Evolutionary conservation across 108 stramenopile species (phyloP), one percentile per base, ranked within the genome.

Genomic region (Cyclotella atomus): DNA sequence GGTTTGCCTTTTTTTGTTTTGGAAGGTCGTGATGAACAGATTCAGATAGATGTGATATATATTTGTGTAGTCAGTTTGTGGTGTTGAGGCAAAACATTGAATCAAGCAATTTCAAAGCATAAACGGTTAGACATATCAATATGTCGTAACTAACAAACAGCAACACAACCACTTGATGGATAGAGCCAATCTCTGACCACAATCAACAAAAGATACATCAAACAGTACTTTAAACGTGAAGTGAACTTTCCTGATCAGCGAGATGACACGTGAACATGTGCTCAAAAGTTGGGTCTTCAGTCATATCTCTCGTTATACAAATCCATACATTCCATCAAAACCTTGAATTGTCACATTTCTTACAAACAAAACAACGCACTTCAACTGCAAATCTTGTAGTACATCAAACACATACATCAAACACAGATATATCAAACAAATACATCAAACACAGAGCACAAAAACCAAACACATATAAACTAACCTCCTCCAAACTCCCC

Each of bases 401-500:
- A n/a, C n/a, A n/a, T n/a, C n/a, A n/a, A n/a, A n/a, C n/a, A n/a
- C n/a, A n/a, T n/a, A n/a, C n/a, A n/a, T n/a, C 38, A 41, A 41
- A 9, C 38, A 41, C 9, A 41, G n/a, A 19, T 49, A 19, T 17
- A 41, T 9, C 38, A 49, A 17, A 17, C 4, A 4, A 49, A 12
- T 49, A n/a, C 47, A 19, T 12, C 10, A 49, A 15, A 52, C 7
- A 56, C 55, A 56, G 16, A 5, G 17, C 4, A 3, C 21, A 63
- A 24, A 27, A 36, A 14, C 33, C 27, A 56, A 24, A 56, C 55
- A 30, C 55, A 47, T 50, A 35, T 38, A 38, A 10, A 64, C 79
- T 53, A 61, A 71, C 80, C 83, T 81, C 79, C 34, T 84, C 75
- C 16, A 95, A 55, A 35, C 81, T 90, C 25, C 67, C 59, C 44